Conservation (phyloP, 306 rosid species). For the Castanea sativa region DNA sequence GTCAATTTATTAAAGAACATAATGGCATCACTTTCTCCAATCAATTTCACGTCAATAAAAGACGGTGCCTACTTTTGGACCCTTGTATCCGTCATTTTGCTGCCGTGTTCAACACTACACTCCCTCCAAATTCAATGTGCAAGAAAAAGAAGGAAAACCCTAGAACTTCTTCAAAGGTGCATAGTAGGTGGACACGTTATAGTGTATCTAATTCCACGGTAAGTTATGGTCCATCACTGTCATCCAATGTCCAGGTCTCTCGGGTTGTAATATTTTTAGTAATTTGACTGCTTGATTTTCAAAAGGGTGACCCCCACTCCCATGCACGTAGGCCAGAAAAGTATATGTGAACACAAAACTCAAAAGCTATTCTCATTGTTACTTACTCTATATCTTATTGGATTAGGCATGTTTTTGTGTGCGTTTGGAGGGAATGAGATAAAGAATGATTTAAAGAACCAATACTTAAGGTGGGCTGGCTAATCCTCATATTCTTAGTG, state of each 20-base stretch:
- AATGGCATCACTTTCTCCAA: constrained; percentile 31
- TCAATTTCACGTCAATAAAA: constrained; percentile 50
- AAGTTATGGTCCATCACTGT: constrained; percentile 22
- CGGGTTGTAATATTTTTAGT: neutral
- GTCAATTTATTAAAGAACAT: constrained; percentile 29
- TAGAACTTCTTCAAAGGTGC: constrained; percentile 20
- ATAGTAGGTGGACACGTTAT: constrained; percentile 13
- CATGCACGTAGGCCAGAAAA: constrained; percentile 41
- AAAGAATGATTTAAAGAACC: constrained; percentile 14
- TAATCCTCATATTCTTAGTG: constrained; percentile 12
- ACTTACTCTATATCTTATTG: constrained; percentile 12
- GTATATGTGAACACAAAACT: neutral
- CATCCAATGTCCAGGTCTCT: neutral
- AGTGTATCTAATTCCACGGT: constrained; percentile 20
- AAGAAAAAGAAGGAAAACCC: constrained; percentile 24
- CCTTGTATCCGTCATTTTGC: constrained; percentile 34
- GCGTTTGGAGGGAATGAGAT: constrained; percentile 7
- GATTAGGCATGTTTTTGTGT: constrained; percentile 21
- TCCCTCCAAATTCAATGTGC: constrained; percentile 43
- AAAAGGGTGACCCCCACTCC: constrained; percentile 27
- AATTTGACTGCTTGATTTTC: neutral
- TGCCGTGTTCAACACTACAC: constrained; percentile 70
- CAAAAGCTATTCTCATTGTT: constrained; percentile 7
- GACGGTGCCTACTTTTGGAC: constrained; percentile 95
- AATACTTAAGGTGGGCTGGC: neutral